Evolutionary conservation across 768 basidiomycete species (phyloP).

Genomic region (Dioszegia crocea): DNA sequence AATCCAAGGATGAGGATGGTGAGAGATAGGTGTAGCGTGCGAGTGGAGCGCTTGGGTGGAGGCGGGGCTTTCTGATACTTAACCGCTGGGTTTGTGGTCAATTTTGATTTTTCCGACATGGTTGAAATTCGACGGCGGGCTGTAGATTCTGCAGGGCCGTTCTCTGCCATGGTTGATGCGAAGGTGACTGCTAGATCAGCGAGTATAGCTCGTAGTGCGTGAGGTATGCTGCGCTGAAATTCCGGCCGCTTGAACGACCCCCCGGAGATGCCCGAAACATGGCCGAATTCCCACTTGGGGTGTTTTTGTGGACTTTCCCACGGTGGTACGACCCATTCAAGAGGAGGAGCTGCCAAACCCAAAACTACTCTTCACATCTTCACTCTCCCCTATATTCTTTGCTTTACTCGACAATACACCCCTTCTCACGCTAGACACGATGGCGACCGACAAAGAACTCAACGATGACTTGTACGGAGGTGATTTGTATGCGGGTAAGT

Average conservation of each 20-base stretch:
- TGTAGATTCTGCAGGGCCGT: neutral
- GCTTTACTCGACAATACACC: no score
- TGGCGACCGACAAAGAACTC: slow-evolving; percentile 38
- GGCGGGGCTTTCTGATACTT: slow-evolving; percentile 25
- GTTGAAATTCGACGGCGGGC: neutral
- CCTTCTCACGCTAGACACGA: neutral
- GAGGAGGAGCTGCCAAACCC: no score
- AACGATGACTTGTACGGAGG: slow-evolving; percentile 88
- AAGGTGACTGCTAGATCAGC: neutral
- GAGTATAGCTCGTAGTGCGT: no score
- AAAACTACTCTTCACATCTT: no score
- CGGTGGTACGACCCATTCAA: no score
- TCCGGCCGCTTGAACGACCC: no score
- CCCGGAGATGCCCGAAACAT: neutral
- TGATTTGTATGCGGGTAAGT: slow-evolving; percentile 48
- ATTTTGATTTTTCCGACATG: neutral
- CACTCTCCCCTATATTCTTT: no score
- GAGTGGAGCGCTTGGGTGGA: slow-evolving; percentile 23
- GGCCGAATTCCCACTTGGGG: neutral
- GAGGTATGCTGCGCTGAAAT: no score
- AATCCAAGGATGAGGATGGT: slow-evolving; percentile 32
- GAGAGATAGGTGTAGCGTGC: slow-evolving; percentile 33
- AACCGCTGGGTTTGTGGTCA: neutral
- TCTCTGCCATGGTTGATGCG: neutral
- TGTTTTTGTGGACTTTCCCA: no score